phyloP scores from a whole-genome alignment of 257 asterid species.

The Solanum neorickii region DNA sequence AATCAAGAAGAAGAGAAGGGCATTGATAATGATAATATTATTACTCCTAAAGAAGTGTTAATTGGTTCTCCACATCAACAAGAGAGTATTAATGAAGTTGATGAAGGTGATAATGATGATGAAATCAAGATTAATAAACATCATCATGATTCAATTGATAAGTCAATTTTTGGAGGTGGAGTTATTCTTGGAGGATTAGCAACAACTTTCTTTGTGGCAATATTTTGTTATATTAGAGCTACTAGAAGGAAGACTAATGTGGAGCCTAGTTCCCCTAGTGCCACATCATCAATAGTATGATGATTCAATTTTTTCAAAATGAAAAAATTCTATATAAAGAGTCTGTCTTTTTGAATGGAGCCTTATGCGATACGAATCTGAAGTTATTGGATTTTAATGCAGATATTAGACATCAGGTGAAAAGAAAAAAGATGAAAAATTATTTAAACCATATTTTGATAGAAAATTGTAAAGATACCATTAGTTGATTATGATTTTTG shows the following conservation, averaged over 20 bases:
- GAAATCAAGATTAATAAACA: neutral
- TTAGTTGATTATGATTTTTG: neutral
- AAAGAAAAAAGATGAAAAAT: too few species aligned
- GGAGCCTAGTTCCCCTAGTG: constrained; percentile 10
- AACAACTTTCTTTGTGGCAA: constrained; percentile 32
- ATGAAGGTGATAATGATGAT: neutral
- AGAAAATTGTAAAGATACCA: neutral
- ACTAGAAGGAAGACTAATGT: constrained; percentile 27
- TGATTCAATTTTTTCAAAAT: neutral
- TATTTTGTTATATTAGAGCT: constrained; percentile 54
- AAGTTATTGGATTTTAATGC: fast-evolving
- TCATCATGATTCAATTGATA: constrained; percentile 6
- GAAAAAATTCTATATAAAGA: neutral
- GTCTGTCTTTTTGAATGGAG: too few species aligned
- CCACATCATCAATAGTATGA: neutral
- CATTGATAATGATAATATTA: neutral
- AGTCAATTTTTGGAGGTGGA: constrained; percentile 25
- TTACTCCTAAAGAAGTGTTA: neutral
- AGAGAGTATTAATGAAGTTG: neutral
- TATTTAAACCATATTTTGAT: neutral
- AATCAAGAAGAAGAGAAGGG: neutral
- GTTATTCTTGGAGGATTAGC: constrained; percentile 25
- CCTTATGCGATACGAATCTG: fast-evolving
- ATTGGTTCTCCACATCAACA: neutral
- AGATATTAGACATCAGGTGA: fast-evolving